Evolutionary conservation across 2,329 filamentous ascomycete species (phyloP).

Genomic region (Pestalotiopsis sp.): DNA sequence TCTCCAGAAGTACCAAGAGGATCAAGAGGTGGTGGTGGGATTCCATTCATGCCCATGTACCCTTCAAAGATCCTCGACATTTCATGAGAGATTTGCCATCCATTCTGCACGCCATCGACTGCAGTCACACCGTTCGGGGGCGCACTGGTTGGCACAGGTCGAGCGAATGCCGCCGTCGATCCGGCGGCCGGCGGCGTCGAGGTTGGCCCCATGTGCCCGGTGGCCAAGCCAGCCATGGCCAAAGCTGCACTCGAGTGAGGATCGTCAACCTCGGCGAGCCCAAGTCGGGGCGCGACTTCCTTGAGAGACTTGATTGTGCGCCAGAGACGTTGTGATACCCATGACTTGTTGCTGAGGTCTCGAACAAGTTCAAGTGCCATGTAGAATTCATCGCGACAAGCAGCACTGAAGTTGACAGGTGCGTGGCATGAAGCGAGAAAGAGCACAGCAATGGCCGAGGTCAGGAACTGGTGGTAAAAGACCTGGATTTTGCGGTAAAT

Average conservation of each 20-base stretch:
- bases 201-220: conserved; percentile 33
- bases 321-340: conserved; percentile 75
- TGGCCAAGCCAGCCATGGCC: conserved; percentile 58
- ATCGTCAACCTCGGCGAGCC: conserved; percentile 58
- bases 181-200: conserved; percentile 11
- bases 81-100: conserved; percentile 53
- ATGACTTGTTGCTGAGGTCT: conserved; percentile 71
- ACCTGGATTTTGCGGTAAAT: conserved; percentile 73
- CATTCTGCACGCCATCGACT: conserved; percentile 38
- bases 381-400: conserved; percentile 77
- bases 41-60: conserved; percentile 31
- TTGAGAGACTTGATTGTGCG: conserved; percentile 71
- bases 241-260: conserved; percentile 54
- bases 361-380: conserved; percentile 76
- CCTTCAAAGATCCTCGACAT: conserved; percentile 53
- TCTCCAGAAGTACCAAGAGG: conserved; percentile 4
- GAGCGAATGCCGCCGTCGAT: conserved; percentile 1
- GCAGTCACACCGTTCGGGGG: conserved; percentile 14
- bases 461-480: conserved; percentile 81
- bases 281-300: conserved; percentile 71
- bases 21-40: background rate
- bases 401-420: conserved; percentile 68
- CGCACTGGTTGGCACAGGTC: conserved; percentile 14
- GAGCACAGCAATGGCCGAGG: conserved; percentile 73
- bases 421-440: conserved; percentile 79